phyloP scores from a whole-genome alignment of 345 rosid genomes.

The Melaleuca quinquenervia region DNA sequence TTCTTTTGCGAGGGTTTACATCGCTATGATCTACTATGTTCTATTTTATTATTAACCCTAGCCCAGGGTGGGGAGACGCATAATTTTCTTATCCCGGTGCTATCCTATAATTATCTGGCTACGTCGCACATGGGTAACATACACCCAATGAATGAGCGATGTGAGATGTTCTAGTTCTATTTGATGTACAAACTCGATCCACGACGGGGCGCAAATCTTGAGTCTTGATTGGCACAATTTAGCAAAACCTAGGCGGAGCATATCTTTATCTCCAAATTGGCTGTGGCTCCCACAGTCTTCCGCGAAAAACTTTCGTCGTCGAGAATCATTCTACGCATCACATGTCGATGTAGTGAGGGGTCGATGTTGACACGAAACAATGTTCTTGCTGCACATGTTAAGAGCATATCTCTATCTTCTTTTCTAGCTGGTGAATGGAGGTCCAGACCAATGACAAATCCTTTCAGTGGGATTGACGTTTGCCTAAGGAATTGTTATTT shows the following conservation, averaged over 20 bases:
- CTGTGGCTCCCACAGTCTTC: conserved; percentile 2
- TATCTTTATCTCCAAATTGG: background rate
- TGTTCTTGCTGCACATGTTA: conserved; percentile 10
- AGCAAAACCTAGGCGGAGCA: background rate
- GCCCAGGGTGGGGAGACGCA: background rate
- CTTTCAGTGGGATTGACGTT: background rate
- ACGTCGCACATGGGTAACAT: background rate
- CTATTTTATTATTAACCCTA: background rate
- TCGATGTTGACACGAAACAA: conserved; percentile 11
- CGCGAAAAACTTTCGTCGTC: background rate
- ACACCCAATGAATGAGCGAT: background rate
- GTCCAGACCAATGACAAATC: background rate
- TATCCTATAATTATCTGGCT: background rate
- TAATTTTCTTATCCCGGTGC: background rate
- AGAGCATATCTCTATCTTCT: conserved; percentile 2
- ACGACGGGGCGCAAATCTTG: background rate
- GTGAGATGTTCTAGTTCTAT: background rate
- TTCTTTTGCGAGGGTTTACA: background rate
- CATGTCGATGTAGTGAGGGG: conserved; percentile 1
- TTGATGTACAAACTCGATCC: background rate
- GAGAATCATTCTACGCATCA: conserved; percentile 18
- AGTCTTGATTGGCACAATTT: background rate
- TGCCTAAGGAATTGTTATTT: background rate
- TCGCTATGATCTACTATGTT: background rate
- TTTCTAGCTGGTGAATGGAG: background rate